These are phyloP conservation scores for Aspergillus heteromorphus DNA, from an alignment of 495 filamentous ascomycete genomes.

Conservation along the genomic window DNA sequence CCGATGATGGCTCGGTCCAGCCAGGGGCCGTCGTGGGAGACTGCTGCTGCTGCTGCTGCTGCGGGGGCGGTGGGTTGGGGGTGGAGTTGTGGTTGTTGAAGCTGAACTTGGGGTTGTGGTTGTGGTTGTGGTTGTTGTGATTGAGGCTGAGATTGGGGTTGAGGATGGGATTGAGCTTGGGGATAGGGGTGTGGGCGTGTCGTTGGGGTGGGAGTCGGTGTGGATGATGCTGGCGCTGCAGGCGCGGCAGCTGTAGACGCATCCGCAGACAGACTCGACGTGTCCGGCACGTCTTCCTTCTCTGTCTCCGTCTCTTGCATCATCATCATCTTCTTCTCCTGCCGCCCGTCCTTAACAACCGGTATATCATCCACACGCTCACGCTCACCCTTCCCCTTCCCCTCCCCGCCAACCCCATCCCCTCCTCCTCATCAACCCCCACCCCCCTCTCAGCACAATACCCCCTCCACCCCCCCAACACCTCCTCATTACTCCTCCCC, in stretches of 20 bases:
- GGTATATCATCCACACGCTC: not conserved
- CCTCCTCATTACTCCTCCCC: constrained; percentile 58
- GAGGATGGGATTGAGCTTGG: not conserved
- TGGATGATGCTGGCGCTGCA: not conserved
- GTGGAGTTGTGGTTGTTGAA: not conserved
- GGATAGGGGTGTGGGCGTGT: not conserved
- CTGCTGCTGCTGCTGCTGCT: not conserved
- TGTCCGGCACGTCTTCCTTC: too few species aligned
- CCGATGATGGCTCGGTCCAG: constrained; percentile 53
- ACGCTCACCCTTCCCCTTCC: too few species aligned
- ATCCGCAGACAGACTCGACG: not conserved
- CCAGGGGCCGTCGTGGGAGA: constrained; percentile 39
- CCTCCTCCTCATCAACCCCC: constrained; percentile 35
- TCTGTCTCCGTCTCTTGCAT: not conserved
- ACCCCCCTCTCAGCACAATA: constrained; percentile 47
- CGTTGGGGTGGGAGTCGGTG: not conserved
- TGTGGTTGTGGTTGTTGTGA: not conserved
- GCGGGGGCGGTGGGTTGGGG: not conserved
- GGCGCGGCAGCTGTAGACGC: constrained; percentile 7
- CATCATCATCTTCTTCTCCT: not conserved
- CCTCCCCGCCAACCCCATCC: constrained; percentile 30
- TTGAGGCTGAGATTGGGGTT: not conserved
- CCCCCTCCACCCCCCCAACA: constrained; percentile 62
- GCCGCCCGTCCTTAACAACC: not conserved
- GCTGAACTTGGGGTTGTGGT: not conserved